Conservation (phyloP, 805 yeast species). For the Millerozyma acaciae region DNA sequence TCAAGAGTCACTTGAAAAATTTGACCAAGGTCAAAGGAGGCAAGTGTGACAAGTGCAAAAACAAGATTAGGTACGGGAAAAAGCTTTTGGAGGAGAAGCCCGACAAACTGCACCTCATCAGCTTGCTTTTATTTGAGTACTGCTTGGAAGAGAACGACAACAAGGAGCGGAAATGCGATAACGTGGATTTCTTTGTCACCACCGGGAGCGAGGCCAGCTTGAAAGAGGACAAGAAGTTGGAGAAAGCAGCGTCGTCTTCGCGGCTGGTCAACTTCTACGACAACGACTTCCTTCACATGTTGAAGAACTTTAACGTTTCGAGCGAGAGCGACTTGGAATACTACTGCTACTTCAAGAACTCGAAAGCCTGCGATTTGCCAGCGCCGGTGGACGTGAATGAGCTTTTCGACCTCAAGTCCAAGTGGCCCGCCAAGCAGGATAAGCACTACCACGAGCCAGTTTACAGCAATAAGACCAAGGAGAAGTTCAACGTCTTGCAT, state of each 20-base stretch:
- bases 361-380: constrained; percentile 47
- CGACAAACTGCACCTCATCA: constrained; percentile 30
- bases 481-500: constrained; percentile 59
- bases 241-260: constrained; percentile 15
- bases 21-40: constrained; percentile 30
- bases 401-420: constrained; percentile 20
- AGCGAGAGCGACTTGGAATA: constrained; percentile 39
- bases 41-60: constrained; percentile 33
- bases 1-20: constrained; percentile 22
- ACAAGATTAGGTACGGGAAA: constrained; percentile 29
- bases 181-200: constrained; percentile 34
- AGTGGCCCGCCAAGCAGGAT: constrained; percentile 36
- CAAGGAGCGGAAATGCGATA: constrained; percentile 29
- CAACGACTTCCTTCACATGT: constrained; percentile 36
- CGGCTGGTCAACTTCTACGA: constrained; percentile 33
- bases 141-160: constrained; percentile 27
- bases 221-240: constrained; percentile 16
- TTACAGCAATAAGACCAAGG: constrained; percentile 17
- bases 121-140: constrained; percentile 33
- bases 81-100: constrained; percentile 24
- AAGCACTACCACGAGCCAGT: constrained; percentile 25
- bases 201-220: constrained; percentile 20
- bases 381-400: constrained; percentile 45
- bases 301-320: constrained; percentile 32
- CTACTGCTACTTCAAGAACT: constrained; percentile 50